A percentile compares a stretch with the other conserved stretches of the same genome.
phyloP scores from a whole-genome alignment of 2,329 filamentous ascomycete genomes.

The Paraconiothyrium sp. region DNA sequence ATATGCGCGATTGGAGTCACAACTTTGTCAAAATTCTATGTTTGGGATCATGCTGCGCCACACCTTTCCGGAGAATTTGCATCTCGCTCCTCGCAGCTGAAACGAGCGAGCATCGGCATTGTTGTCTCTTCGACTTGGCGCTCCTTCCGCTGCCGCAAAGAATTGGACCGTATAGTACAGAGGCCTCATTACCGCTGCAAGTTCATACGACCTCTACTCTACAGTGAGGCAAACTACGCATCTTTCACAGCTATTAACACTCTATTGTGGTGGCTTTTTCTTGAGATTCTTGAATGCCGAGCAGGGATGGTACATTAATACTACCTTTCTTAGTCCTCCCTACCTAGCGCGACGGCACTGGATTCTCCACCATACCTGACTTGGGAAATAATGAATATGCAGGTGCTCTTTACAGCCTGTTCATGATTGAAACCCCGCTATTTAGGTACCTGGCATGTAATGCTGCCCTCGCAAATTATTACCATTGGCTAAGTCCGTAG shows the following conservation, averaged over 20 bases:
- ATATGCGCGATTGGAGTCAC: background rate
- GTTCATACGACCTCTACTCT: background rate
- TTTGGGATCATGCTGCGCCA: background rate
- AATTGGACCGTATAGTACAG: background rate
- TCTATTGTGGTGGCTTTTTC: background rate
- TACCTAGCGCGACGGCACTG: background rate
- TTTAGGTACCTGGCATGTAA: background rate
- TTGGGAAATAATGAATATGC: background rate
- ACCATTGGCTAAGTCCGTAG: slow-evolving; percentile 4
- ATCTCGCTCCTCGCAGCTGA: background rate
- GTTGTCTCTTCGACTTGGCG: background rate
- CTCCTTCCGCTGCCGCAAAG: background rate
- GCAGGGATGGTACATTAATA: background rate
- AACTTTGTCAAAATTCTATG: background rate
- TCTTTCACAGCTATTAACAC: background rate
- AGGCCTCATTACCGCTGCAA: background rate
- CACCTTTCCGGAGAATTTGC: background rate
- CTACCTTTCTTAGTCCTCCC: too few species aligned
- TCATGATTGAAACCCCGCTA: too few species aligned
- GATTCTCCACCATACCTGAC: background rate
- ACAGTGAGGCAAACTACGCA: background rate
- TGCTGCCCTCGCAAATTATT: slow-evolving; percentile 3
- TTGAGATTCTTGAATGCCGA: background rate
- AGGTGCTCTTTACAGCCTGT: background rate
- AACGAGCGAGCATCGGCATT: background rate